Evolutionary conservation across 345 rosid species (phyloP).

Genomic region (Rhodamnia rubescens): DNA sequence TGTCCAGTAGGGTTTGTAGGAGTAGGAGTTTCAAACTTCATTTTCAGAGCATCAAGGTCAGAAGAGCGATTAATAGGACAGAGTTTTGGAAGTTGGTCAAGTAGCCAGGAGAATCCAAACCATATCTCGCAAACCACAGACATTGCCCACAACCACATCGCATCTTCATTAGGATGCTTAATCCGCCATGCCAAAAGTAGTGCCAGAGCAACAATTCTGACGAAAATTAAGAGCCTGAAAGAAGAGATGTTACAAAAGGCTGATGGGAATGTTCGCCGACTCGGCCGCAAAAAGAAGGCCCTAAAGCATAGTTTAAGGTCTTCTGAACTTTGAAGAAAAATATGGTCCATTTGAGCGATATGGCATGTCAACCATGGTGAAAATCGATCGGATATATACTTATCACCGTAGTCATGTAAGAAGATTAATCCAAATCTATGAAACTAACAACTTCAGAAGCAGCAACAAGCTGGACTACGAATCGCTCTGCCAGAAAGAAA

Average conservation of each 20-base stretch:
- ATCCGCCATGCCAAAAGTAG: constrained; percentile 17
- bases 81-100: constrained; percentile 17
- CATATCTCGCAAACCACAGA: constrained; percentile 19
- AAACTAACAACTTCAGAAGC: background rate
- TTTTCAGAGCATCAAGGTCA: constrained; percentile 9
- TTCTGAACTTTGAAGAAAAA: background rate
- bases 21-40: constrained; percentile 12
- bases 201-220: constrained; percentile 9
- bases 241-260: background rate
- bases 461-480: background rate
- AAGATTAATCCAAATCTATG: background rate
- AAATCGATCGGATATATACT: background rate
- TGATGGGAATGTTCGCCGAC: background rate
- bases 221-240: constrained; percentile 14
- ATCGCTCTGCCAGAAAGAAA: background rate
- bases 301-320: background rate
- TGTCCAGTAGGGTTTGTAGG: constrained; percentile 9
- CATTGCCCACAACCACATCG: constrained; percentile 26
- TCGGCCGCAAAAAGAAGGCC: background rate
- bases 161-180: constrained; percentile 15
- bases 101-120: constrained; percentile 18
- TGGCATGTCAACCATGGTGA: background rate
- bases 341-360: background rate
- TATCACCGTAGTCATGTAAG: background rate
- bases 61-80: constrained; percentile 14